Evolutionary conservation across 2,329 filamentous ascomycete genomes (phyloP), one percentile per base, ranked within the genome.

Genomic region (Colletotrichum siamense): DNA sequence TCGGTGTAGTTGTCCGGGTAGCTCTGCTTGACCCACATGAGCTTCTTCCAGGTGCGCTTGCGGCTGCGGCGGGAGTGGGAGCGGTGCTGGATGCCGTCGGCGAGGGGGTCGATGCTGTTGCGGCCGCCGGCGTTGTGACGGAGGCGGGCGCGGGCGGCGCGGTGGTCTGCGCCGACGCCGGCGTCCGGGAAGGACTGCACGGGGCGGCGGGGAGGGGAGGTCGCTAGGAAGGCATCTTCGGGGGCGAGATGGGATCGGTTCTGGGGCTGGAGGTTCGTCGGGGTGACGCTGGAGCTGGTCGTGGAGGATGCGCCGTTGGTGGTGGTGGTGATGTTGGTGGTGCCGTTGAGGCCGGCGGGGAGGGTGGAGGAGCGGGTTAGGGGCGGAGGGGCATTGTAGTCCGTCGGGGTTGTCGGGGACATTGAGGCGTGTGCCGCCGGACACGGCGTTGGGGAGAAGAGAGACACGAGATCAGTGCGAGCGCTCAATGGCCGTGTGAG

Each of bases 1-100:
- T 99, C 97, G 55, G 97, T 99, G 84, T 99, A 99, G 85, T 99
- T 99, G 85, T 99, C 97, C n/a, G 97, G 96, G 83, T 98, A 98
- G 39, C 95, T 95, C 84, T 99, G 97, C 86, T 98, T 98, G 82
- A 99, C 96, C 97, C 97, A 99, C 71, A 99, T 91, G 79, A 99
- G 87, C 88, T 99, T 99, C 89, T 98, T 98, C 95, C 96, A 99
- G 13, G 92, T 92, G 67, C 92, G 91, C 82, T 93, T 95, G 79
- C 93, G 89, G 80, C 92, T 89, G 63, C 94, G 90, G 79, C 93
- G 95, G 65, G 92, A 88, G 79, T 92, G 94, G 22, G 92, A 89
- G 57, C 90, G 90, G 72, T 90, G 86, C 62, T 89, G 88, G 86
- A 77, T 74, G 83, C 88, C 81, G 79, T 85, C 78, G 78, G 82